Evolutionary conservation across 257 asterid species (phyloP).

Genomic region (Forsythia suspensa): DNA sequence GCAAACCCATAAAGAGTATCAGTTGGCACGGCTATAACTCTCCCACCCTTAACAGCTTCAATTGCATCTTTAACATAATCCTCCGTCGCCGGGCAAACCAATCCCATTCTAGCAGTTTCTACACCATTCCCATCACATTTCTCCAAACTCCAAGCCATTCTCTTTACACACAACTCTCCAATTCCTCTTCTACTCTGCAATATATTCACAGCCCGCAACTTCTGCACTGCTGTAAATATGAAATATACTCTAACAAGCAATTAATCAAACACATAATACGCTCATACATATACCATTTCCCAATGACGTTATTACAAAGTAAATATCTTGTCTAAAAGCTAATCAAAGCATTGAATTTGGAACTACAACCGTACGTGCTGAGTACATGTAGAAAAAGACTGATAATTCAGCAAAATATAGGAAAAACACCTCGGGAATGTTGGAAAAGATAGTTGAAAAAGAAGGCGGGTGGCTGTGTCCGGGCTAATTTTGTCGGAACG

Average conservation of each 20-base stretch:
- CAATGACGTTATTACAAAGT: not conserved
- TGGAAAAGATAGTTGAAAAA: slow-evolving; percentile 21
- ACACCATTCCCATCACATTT: slow-evolving; percentile 33
- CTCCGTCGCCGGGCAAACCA: slow-evolving; percentile 64
- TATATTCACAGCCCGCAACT: slow-evolving; percentile 19
- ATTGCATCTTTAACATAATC: slow-evolving; percentile 65
- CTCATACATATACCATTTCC: not conserved
- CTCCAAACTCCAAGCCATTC: slow-evolving; percentile 46
- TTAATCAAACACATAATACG: not conserved
- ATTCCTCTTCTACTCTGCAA: slow-evolving; percentile 34
- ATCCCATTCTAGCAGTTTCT: slow-evolving; percentile 36
- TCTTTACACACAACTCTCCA: slow-evolving; percentile 33
- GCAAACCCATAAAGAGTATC: slow-evolving; percentile 96
- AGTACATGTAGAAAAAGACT: slow-evolving; percentile 1
- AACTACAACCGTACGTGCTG: not conserved
- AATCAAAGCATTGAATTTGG: no score
- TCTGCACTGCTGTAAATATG: slow-evolving; percentile 28
- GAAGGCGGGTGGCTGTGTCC: slow-evolving; percentile 19
- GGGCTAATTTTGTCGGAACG: slow-evolving; percentile 18
- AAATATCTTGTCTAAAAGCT: no score
- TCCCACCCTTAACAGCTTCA: slow-evolving; percentile 68
- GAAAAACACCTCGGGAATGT: slow-evolving; percentile 31
- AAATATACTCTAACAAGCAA: not conserved
- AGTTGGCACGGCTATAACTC: slow-evolving; percentile 89
- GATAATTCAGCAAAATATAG: slow-evolving; percentile 7